These are phyloP conservation scores for Talaromyces proteolyticus DNA, from an alignment of 495 filamentous ascomycete species.

Conservation along the genomic window DNA sequence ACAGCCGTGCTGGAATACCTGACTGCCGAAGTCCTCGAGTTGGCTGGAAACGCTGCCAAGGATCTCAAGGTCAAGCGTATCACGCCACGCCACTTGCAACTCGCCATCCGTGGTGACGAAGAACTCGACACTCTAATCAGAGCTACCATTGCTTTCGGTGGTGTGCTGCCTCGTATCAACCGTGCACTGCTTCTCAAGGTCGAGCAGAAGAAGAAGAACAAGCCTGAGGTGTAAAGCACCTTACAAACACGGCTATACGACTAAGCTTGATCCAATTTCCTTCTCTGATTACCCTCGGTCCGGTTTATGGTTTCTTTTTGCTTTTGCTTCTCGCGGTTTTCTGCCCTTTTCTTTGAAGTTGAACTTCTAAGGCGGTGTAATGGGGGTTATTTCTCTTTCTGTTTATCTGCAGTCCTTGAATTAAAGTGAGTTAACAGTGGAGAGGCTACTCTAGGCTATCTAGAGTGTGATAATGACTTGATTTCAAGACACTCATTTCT, in stretches of 20 bases:
- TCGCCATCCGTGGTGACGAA: conserved; percentile 97
- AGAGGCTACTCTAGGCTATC: neutral
- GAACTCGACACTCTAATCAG: conserved; percentile 96
- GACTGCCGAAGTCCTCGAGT: conserved; percentile 95
- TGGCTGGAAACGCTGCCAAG: conserved; percentile 97
- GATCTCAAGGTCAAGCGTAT: conserved; percentile 99
- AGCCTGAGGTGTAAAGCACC: conserved; percentile 44
- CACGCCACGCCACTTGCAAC: conserved; percentile 94
- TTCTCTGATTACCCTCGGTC: neutral
- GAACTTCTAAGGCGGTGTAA: neutral
- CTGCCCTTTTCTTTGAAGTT: neutral
- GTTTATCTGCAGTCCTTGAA: neutral
- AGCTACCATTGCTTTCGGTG: conserved; percentile 96
- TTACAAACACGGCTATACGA: neutral
- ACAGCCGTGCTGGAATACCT: conserved; percentile 98
- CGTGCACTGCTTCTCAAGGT: conserved; percentile 95
- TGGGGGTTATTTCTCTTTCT: neutral
- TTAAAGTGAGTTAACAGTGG: neutral
- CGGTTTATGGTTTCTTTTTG: neutral
- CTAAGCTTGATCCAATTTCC: neutral
- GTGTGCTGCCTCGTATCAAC: conserved; percentile 98
- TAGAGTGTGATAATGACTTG: too few relatives aligned
- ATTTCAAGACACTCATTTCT: neutral
- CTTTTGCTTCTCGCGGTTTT: neutral
- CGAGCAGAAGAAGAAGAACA: conserved; percentile 98